Evolutionary conservation across 305 asterid species (phyloP), one percentile per base, ranked within the genome.

Genomic region (Euphrasia arctica): DNA sequence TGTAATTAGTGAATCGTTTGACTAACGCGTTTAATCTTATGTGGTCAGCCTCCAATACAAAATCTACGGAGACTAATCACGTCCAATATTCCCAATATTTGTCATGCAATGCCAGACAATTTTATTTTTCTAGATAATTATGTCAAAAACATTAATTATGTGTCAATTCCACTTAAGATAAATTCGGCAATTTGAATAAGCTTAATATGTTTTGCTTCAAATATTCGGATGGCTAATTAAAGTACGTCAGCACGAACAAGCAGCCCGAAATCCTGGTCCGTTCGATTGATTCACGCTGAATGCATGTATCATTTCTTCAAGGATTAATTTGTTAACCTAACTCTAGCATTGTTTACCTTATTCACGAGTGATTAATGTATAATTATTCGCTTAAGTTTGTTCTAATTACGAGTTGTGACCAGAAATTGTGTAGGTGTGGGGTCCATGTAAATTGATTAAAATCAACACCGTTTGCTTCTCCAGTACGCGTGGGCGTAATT

Each of bases 31-130:
- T 42, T 25, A 32, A 48, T 61, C 29, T 18, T 55, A 62, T 62
- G 72, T 48, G 32, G 48, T 52, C 56, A 48, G 62, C 67, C 66
- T 57, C 77, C 69, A 63, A 54, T n/a, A 25, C 55, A 70, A 70
- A 31, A 60, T 61, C 72, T 54, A 2, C 34, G 34, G 4, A 29
- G 34, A 54, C 7, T 9, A 0, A 7, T 36, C 6, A 8, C 27
- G 9, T 56, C 67, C 45, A 66, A 72, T 72, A 55, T 43, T 61
- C 72, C 29, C 29, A 3, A 45, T 14, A 10, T 45, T 39, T 39
- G 43, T 39, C 9, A 39, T 8, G 43, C 43, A 39, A 39, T 39
- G 43, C 8, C 43, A 39, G 43, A 10, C 8, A 9, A 36, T 36
- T 5, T 6, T 4, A 0, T 36, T 36, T 36, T 36, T 6, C 8